Evolutionary conservation across 139 green algal genomes (phyloP).

Genomic region (Spirogloea muscicola): DNA sequence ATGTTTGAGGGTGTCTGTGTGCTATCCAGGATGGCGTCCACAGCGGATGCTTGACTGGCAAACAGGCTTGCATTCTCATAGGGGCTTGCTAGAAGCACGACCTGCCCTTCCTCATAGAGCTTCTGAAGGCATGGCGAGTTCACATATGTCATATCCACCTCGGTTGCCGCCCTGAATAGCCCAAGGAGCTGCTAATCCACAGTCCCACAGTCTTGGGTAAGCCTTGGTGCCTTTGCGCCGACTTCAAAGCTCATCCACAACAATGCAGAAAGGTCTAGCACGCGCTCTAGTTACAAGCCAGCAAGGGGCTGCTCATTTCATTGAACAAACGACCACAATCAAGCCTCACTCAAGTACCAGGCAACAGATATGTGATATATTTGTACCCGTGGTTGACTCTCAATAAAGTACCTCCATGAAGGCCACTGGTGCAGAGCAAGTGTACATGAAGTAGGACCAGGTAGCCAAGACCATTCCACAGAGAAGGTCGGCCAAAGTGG

Average conservation of each 20-base stretch:
- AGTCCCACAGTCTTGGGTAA: too few relatives aligned
- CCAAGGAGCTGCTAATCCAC: background rate
- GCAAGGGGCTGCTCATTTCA: background rate
- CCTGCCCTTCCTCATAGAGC: too few relatives aligned
- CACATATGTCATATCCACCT: background rate
- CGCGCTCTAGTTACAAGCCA: background rate
- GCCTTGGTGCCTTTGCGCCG: background rate
- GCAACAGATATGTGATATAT: too few relatives aligned
- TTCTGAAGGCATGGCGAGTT: conserved; percentile 4
- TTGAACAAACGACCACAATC: too few relatives aligned
- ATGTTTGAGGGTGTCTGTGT: background rate
- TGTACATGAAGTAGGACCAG: background rate
- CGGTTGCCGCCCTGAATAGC: background rate
- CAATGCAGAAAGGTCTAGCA: background rate
- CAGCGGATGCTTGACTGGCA: background rate
- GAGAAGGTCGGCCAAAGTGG: too few relatives aligned
- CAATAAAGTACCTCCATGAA: too few relatives aligned
- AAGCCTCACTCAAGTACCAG: too few relatives aligned
- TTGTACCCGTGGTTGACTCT: too few relatives aligned
- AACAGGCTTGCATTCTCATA: background rate
- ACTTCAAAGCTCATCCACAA: background rate
- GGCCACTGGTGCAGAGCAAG: background rate
- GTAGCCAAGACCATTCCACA: too few relatives aligned
- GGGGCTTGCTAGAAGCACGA: background rate
- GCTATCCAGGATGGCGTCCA: background rate